Conservation (phyloP, 2,329 filamentous ascomycete species). For the Paramyrothecium sp. region DNA sequence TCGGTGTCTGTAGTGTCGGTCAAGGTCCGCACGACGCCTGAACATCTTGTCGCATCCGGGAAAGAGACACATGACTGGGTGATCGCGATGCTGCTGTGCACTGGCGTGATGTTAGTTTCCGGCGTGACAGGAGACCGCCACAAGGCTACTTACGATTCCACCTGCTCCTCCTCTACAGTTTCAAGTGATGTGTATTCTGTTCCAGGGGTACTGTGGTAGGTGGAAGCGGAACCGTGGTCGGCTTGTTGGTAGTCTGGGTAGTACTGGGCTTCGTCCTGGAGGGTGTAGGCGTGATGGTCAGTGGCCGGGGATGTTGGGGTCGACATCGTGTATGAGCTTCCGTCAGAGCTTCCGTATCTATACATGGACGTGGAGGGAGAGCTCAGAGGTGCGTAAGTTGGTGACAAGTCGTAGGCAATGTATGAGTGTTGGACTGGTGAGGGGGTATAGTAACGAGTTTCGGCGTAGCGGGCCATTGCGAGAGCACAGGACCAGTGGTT, state of each 20-base stretch:
- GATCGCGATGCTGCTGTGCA: constrained; percentile 22
- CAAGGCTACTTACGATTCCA: neutral
- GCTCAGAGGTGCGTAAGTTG: neutral
- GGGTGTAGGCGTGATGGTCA: neutral
- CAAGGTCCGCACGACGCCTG: constrained; percentile 52
- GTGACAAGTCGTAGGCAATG: neutral
- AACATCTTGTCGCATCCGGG: constrained; percentile 43
- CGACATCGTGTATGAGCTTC: constrained; percentile 1
- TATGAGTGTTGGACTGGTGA: neutral
- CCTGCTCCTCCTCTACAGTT: neutral
- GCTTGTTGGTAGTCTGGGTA: neutral
- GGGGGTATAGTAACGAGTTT: neutral
- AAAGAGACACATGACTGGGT: constrained; percentile 35
- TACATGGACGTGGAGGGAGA: neutral
- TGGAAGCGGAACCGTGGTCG: neutral
- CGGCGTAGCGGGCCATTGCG: neutral
- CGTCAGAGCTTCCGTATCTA: neutral
- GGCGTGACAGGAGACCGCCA: neutral
- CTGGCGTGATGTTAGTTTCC: neutral
- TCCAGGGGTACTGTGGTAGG: neutral
- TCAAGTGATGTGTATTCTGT: neutral
- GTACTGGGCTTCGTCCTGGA: neutral
- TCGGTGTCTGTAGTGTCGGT: constrained; percentile 49
- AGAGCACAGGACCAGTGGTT: neutral
- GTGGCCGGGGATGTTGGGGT: neutral